Base-by-base conservation (phyloP, 1,284 basidiomycete species). In the Kalmanozyma brasiliensis region DNA sequence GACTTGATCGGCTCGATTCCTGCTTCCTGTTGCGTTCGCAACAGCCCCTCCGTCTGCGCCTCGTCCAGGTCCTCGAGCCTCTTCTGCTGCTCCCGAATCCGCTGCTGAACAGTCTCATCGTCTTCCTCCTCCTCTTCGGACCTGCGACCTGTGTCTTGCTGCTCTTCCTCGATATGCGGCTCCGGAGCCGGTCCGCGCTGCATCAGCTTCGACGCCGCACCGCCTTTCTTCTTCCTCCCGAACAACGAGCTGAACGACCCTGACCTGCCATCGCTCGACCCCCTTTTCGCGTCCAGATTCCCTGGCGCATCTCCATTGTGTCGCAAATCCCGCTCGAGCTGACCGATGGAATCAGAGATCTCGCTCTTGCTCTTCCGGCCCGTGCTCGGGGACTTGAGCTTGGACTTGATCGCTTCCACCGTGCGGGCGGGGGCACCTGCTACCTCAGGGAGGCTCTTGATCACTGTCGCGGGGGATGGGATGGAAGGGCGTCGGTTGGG, bases 1-100 rank as follows among this genome's bases (percentile, higher is more conserved):
- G 48, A 57, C 14, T 49, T 29, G 4, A 60, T 37, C 9, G 60
- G 59, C 26, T 69, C 66, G 35, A 69, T 51, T 6, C 66, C 60
- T 0, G 56, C 60, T 29, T 69, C 66, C 35, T 69, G 51, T 45
- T 63, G 60, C 8, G 60, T 69, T 14, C 60, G 51, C 6, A 64
- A 45, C 22, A 72, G 45, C 0, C 64, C 69, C 1, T 55, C 24
- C 9, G 49, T 67, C 47, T 72, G 69, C 4, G 64, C 64, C 34
- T 67, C 49, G 34, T 72, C 69, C 10, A 72, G 33, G 2, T 67
- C 63, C 19, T 72, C 64, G 17, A 72, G 29, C 16, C 60, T 36
- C 29, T 62, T 59, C 26, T 62, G 55, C 38, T 61, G 56, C 4
- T 66, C 58, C 17, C 24, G 52, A 36, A 71, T 65, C 17, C 53